These are phyloP conservation scores for Geotrichum phurueaensis DNA, from an alignment of 1,139 yeast species.

Conservation along the genomic window DNA sequence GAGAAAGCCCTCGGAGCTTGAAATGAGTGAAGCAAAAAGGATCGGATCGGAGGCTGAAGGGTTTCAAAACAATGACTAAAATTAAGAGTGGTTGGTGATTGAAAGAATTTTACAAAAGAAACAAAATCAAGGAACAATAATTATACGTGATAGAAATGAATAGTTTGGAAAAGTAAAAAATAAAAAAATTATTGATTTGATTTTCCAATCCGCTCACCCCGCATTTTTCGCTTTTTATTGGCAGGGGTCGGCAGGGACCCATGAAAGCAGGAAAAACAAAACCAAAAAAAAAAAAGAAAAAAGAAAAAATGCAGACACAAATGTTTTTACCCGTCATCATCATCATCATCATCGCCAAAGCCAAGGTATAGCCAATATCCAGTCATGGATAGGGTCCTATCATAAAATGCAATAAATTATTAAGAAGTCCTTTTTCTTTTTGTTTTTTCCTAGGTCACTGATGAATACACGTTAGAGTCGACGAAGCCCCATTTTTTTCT, in stretches of 20 bases:
- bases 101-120: not conserved
- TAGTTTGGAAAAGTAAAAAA: not conserved
- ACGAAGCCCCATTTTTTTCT: conserved; percentile 3
- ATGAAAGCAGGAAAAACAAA: not conserved
- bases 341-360: no score
- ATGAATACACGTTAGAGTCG: not conserved
- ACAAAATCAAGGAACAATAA: not conserved
- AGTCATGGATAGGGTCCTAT: no score
- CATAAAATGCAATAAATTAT: no score
- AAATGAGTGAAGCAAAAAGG: not conserved
- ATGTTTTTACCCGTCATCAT: no score
- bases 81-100: no score
- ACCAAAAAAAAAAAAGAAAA: no score
- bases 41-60: not conserved
- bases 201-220: not conserved
- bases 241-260: not conserved
- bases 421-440: no score
- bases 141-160: not conserved
- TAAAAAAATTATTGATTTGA: not conserved
- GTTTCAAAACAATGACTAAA: no score
- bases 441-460: no score
- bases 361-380: no score
- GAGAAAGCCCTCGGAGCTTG: no score
- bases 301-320: no score
- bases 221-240: not conserved